Conservation (phyloP, 2,329 filamentous ascomycete genomes). For the Pseudopyricularia cyperi region DNA sequence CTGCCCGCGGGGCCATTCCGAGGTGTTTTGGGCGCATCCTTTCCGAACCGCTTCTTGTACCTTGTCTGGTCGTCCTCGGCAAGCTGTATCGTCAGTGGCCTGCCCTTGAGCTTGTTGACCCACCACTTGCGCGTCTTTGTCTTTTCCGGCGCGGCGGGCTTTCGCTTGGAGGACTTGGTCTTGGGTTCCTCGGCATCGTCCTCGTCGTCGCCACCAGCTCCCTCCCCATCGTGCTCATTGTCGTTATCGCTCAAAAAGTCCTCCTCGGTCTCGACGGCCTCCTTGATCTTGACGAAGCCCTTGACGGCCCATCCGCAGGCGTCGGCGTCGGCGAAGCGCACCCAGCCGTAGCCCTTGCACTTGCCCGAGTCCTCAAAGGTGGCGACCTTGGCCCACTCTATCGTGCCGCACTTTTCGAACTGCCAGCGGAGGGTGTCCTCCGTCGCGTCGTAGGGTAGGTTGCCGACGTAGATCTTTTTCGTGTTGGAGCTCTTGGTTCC, state of each 20-base stretch:
- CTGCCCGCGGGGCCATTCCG: conserved; percentile 8
- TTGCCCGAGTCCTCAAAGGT: conserved; percentile 96
- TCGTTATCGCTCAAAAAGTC: conserved; percentile 40
- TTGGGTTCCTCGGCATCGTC: conserved; percentile 8
- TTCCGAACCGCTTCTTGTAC: conserved; percentile 90
- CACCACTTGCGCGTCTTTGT: conserved; percentile 61
- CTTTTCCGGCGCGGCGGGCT: conserved; percentile 2
- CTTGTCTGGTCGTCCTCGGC: conserved; percentile 80
- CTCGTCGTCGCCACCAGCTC: conserved; percentile 17
- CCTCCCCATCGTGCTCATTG: conserved; percentile 24
- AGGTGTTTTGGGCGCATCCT: conserved; percentile 39
- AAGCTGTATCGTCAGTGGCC: conserved; percentile 77
- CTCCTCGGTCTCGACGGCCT: conserved; percentile 48
- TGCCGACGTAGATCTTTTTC: conserved; percentile 83
- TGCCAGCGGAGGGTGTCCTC: conserved; percentile 71
- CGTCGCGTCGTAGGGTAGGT: conserved; percentile 69
- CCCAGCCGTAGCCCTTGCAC: conserved; percentile 95
- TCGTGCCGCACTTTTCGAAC: conserved; percentile 72
- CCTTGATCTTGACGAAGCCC: conserved; percentile 64
- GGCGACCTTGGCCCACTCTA: conserved; percentile 75
- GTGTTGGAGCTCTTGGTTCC: conserved; percentile 24
- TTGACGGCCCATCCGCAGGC: conserved; percentile 65
- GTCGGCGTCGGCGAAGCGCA: conserved; percentile 66
- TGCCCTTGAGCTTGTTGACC: conserved; percentile 71
- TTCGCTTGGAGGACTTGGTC: conserved; percentile 22